phyloP scores from a whole-genome alignment of 2,329 filamentous ascomycete species.

The Sclerotinia trifoliorum region DNA sequence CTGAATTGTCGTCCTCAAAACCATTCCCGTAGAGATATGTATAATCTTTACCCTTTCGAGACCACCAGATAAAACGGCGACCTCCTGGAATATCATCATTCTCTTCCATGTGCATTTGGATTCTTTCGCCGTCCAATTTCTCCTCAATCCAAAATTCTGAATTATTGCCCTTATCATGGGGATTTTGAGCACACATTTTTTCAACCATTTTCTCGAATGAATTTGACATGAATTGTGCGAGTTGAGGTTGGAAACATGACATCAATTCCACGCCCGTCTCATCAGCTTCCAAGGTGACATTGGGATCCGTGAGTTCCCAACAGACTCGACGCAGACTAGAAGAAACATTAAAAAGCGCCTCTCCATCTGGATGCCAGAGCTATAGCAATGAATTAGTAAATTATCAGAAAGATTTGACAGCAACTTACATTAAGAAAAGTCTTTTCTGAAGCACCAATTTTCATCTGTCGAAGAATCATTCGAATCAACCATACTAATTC shows the following conservation, averaged over 20 bases:
- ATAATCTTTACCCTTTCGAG: constrained; percentile 93
- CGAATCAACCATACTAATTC: constrained; percentile 94
- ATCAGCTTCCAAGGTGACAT: constrained; percentile 69
- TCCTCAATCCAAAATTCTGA: constrained; percentile 94
- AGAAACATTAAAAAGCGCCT: constrained; percentile 81
- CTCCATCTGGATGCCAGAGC: constrained; percentile 76
- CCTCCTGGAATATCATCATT: constrained; percentile 69
- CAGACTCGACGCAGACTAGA: constrained; percentile 88
- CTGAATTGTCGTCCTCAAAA: constrained; percentile 70
- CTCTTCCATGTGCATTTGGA: constrained; percentile 89
- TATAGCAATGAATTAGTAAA: constrained; percentile 47
- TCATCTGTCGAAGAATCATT: constrained; percentile 81
- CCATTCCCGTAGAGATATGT: constrained; percentile 87
- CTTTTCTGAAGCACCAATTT: constrained; percentile 76
- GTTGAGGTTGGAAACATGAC: constrained; percentile 94
- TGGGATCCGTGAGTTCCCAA: constrained; percentile 82
- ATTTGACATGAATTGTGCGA: constrained; percentile 87
- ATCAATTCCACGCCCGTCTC: constrained; percentile 76
- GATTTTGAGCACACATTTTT: constrained; percentile 48
- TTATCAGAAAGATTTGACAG: neutral
- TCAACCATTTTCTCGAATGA: constrained; percentile 78
- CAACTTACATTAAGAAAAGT: constrained; percentile 66
- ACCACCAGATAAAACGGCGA: constrained; percentile 82
- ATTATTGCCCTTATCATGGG: constrained; percentile 64
- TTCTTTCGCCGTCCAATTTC: constrained; percentile 93